Conservation (phyloP, 352 stramenopile species). For the Elongisporangium anandrum region DNA sequence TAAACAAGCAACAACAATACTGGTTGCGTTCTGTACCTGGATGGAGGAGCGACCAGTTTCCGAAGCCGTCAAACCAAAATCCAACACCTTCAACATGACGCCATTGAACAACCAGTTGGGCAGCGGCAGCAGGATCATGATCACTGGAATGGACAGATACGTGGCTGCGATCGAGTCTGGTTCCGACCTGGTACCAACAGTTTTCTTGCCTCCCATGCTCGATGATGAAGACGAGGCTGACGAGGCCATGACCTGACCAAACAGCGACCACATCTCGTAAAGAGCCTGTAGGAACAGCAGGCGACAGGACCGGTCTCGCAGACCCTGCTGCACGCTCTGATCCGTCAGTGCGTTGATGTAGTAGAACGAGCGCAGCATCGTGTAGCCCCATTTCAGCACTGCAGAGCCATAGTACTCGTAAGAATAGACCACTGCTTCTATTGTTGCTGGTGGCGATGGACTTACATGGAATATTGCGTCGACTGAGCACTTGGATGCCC, state of each 20-base stretch:
- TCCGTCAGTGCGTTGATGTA: slow-evolving; percentile 71
- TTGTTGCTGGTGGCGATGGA: not conserved
- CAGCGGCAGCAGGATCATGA: slow-evolving; percentile 74
- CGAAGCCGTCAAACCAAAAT: slow-evolving; percentile 49
- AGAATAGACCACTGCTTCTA: not conserved
- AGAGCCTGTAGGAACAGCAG: slow-evolving; percentile 68
- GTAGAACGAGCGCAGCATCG: slow-evolving; percentile 78
- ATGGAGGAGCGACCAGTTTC: slow-evolving; percentile 34
- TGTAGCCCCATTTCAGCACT: slow-evolving; percentile 80
- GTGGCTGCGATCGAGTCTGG: slow-evolving; percentile 59
- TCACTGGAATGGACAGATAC: slow-evolving; percentile 48
- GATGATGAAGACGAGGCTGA: slow-evolving; percentile 8
- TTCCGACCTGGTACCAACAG: slow-evolving; percentile 9
- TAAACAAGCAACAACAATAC: not conserved
- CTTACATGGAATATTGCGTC: slow-evolving; percentile 66
- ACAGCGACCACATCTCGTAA: slow-evolving; percentile 59
- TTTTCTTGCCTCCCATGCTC: slow-evolving; percentile 6
- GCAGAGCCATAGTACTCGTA: not conserved
- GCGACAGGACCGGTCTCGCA: slow-evolving; percentile 63
- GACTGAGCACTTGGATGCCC: slow-evolving; percentile 70
- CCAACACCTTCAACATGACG: slow-evolving; percentile 38
- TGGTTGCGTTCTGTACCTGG: slow-evolving; percentile 19
- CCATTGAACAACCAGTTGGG: slow-evolving; percentile 70
- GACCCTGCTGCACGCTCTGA: slow-evolving; percentile 35
- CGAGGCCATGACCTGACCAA: slow-evolving; percentile 38